Conservation (phyloP, 139 green algal species). For the Haematococcus lacustris region DNA sequence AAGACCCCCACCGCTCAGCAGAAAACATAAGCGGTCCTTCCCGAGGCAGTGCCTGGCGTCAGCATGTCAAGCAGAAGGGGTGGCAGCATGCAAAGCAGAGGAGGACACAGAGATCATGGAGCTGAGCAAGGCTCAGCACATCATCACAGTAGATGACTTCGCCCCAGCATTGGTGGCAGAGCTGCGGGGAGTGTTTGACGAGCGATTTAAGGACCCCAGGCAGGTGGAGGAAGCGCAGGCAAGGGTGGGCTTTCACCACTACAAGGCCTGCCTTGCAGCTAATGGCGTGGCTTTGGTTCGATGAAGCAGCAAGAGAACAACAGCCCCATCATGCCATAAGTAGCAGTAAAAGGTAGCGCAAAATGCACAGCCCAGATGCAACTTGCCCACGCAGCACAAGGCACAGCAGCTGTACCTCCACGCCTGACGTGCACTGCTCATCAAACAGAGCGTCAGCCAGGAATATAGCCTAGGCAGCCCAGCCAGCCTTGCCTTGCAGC, state of each 20-base stretch:
- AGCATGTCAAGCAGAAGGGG: not conserved
- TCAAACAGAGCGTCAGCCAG: too few species aligned
- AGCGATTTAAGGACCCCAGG: constrained; percentile 31
- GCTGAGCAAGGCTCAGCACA: constrained; percentile 26
- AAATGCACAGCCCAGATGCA: not conserved
- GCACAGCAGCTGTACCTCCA: too few species aligned
- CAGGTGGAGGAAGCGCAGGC: constrained; percentile 8
- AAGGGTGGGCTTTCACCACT: not conserved
- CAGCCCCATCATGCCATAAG: not conserved
- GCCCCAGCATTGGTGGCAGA: not conserved
- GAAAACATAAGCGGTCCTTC: too few species aligned
- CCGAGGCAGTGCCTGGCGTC: not conserved
- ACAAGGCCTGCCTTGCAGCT: not conserved
- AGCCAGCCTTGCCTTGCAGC: too few species aligned
- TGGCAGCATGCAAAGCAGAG: constrained; percentile 4
- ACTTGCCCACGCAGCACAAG: too few species aligned
- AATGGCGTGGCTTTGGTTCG: not conserved
- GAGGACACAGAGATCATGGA: constrained; percentile 10
- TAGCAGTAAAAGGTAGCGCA: not conserved
- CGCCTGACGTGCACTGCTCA: too few species aligned
- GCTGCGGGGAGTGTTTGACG: constrained; percentile 31
- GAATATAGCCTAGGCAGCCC: too few species aligned
- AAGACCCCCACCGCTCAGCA: too few species aligned
- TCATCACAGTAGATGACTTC: constrained; percentile 32
- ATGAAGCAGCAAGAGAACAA: not conserved